Evolutionary conservation across 495 filamentous ascomycete genomes (phyloP).

Genomic region (Amniculicola lignicola): DNA sequence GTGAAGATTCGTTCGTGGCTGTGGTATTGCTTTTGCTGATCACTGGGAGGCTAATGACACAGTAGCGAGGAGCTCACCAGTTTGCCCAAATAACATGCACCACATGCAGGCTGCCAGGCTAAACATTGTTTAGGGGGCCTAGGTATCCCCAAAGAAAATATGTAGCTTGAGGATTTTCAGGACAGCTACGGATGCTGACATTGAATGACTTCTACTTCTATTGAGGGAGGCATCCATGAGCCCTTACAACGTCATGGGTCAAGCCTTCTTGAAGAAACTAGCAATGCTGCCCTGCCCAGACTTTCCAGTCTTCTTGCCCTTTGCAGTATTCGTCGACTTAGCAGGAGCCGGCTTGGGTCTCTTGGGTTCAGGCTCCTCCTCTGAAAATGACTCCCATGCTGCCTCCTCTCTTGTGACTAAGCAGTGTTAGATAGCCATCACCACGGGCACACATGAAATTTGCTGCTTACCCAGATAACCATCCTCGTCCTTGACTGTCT

Average conservation of each 20-base stretch:
- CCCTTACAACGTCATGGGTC: background rate
- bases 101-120: too few relatives aligned
- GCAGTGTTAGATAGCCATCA: constrained; percentile 10
- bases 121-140: too few relatives aligned
- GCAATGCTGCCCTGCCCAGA: constrained; percentile 28
- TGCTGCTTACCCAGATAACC: constrained; percentile 73
- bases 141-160: too few relatives aligned
- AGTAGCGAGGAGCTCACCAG: too few relatives aligned
- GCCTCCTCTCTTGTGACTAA: constrained; percentile 87
- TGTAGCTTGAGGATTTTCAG: too few relatives aligned
- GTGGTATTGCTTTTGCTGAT: too few relatives aligned
- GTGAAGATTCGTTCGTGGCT: too few relatives aligned
- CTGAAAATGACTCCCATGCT: constrained; percentile 93
- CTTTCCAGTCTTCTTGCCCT: constrained; percentile 53
- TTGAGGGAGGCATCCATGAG: too few relatives aligned
- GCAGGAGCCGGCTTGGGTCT: constrained; percentile 54
- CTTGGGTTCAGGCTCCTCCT: constrained; percentile 75
- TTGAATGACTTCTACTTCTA: too few relatives aligned
- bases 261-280: constrained; percentile 32
- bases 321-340: constrained; percentile 27
- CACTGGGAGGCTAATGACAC: too few relatives aligned
- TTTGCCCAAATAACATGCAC: too few relatives aligned
- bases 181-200: too few relatives aligned
- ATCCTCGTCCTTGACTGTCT: constrained; percentile 84
- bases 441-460: constrained; percentile 31